A percentile compares a stretch with the other conserved stretches of the same genome.
Evolutionary conservation across 768 basidiomycete species (phyloP).

Genomic region (Boletus insuetus): DNA sequence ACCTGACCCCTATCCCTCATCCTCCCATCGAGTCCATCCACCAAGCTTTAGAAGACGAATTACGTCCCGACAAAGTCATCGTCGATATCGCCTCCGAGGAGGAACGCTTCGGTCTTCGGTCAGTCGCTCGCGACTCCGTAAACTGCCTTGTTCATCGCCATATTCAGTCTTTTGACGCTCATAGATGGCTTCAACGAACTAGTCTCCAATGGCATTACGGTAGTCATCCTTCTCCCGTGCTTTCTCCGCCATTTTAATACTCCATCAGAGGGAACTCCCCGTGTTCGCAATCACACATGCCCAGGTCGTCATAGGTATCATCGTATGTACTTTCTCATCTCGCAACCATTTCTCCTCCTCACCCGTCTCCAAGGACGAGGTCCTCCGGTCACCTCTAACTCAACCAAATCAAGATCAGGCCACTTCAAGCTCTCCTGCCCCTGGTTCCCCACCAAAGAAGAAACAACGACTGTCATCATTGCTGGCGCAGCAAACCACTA

Average conservation of each 20-base stretch:
- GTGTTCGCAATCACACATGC: slow-evolving; percentile 74
- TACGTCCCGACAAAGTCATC: slow-evolving; percentile 53
- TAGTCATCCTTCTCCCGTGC: slow-evolving; percentile 27
- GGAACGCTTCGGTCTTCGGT: slow-evolving; percentile 80
- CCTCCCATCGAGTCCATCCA: slow-evolving; percentile 57
- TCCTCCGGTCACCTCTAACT: slow-evolving; percentile 23
- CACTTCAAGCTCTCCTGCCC: slow-evolving; percentile 7
- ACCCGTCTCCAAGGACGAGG: slow-evolving; percentile 51
- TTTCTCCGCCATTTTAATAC: background rate
- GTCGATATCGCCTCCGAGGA: slow-evolving; percentile 56
- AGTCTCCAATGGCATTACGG: slow-evolving; percentile 45
- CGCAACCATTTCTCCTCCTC: background rate
- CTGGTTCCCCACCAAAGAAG: slow-evolving; percentile 26
- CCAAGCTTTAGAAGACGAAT: slow-evolving; percentile 70
- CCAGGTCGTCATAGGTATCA: slow-evolving; percentile 67
- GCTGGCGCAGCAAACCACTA: slow-evolving; percentile 12
- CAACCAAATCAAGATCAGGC: background rate
- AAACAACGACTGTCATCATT: slow-evolving; percentile 25
- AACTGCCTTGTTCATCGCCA: background rate
- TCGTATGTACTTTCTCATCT: slow-evolving; percentile 43
- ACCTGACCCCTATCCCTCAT: background rate
- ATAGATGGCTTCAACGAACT: slow-evolving; percentile 60
- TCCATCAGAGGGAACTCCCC: slow-evolving; percentile 71
- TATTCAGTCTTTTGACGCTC: slow-evolving; percentile 67
- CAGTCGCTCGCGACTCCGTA: slow-evolving; percentile 12